Conservation (phyloP, 768 basidiomycete genomes). For the Kwoniella shandongensis region DNA sequence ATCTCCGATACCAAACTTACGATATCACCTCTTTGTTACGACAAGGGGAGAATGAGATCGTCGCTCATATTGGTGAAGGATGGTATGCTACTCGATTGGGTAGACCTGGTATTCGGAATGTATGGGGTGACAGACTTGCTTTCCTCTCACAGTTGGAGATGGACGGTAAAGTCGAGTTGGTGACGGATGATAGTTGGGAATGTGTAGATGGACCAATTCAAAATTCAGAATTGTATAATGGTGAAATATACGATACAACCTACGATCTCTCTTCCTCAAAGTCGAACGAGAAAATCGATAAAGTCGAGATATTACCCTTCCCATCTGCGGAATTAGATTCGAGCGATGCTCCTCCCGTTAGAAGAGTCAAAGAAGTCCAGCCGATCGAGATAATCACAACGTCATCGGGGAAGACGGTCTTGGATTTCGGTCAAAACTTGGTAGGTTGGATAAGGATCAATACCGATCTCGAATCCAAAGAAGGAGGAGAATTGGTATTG, state of each 20-base stretch:
- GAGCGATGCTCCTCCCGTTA: conserved; percentile 41
- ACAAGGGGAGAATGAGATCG: conserved; percentile 34
- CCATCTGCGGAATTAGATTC: conserved; percentile 28
- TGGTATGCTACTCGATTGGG: conserved; percentile 36
- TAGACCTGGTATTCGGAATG: conserved; percentile 12
- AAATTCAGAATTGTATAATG: conserved; percentile 38
- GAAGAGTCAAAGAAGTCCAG: conserved; percentile 23
- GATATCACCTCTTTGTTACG: conserved; percentile 28
- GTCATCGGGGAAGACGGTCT: conserved; percentile 37
- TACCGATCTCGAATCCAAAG: background rate
- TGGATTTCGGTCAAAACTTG: conserved; percentile 52
- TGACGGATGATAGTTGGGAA: conserved; percentile 29
- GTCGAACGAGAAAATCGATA: background rate
- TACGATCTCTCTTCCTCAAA: conserved; percentile 7
- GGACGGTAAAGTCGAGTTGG: conserved; percentile 16
- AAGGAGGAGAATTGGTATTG: conserved; percentile 25
- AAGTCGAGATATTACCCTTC: conserved; percentile 18
- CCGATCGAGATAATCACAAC: conserved; percentile 42
- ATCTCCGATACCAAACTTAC: conserved; percentile 43
- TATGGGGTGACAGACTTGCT: conserved; percentile 36
- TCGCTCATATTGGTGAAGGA: conserved; percentile 34
- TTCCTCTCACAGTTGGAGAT: conserved; percentile 36
- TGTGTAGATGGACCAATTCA: conserved; percentile 14
- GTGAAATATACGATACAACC: conserved; percentile 32
- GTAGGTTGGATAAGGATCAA: conserved; percentile 45